Evolutionary conservation across 257 asterid genomes (phyloP), one percentile per base, ranked within the genome.

Genomic region (Solanum habrochaites): DNA sequence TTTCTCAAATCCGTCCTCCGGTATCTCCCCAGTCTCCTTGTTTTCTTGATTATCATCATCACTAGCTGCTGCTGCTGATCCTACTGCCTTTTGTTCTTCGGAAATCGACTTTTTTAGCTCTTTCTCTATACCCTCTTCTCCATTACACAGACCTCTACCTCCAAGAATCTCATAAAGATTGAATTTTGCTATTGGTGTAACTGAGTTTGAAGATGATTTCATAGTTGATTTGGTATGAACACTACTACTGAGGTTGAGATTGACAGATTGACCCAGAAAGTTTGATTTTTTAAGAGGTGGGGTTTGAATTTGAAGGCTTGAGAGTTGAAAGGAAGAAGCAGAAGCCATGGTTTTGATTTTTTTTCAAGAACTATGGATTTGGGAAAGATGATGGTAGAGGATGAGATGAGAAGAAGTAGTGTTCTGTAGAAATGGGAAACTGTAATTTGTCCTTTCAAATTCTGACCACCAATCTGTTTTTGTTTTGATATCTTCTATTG

Each of bases 111-210:
- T 94, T 35, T 92, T 86, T 3, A 95, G 96, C 85, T 93, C 98
- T 86, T 92, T 71, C 67, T 90, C 83, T 27, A 95, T 86, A 64
- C 96, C 95, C 42, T 89, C 93, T 91, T 96, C 98, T 15, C 98
- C 99, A 66, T 93, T 93, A 90, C 93, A 91, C 8, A 95, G 93
- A 40, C 98, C 98, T 86, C 98, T 88, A 75, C 98, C 99, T 21
- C 98, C 98, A 18, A 96, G 87, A 88, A 95, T 92, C 87, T 96
- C 98, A 74, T 23, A 92, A 89, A 92, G 92, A 91, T 95, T 92
- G 95, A 96, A 93, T 87, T 95, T 96, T 83, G 99, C 98, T 5
- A 88, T 83, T 86, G 93, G 81, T 35, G 35, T 84, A 35, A 29
- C 85, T 86, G 85, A 27, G 31, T 60, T 71, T 58, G 89, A 72